Evolutionary conservation across 257 asterid species (phyloP).

Genomic region (Plantago ovata): DNA sequence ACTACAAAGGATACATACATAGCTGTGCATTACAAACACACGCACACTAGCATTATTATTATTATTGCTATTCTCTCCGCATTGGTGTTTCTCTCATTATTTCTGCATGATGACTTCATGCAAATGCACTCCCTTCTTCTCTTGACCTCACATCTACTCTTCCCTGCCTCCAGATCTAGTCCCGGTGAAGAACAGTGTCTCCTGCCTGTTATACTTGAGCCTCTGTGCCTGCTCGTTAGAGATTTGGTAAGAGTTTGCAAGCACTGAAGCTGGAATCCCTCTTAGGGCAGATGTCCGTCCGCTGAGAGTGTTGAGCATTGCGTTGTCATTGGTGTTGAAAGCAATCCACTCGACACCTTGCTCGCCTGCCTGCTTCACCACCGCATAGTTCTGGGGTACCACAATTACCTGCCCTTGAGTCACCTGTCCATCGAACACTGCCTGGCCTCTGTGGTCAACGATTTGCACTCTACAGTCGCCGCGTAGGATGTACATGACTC

Average conservation of each 20-base stretch:
- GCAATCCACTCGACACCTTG: constrained; percentile 60
- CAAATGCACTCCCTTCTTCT: background rate
- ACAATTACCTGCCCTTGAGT: constrained; percentile 49
- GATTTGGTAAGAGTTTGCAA: constrained; percentile 40
- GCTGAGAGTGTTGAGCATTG: constrained; percentile 55
- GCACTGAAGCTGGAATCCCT: constrained; percentile 50
- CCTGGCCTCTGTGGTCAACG: constrained; percentile 58
- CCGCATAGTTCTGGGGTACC: constrained; percentile 62
- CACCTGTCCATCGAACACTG: constrained; percentile 45
- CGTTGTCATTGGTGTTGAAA: constrained; percentile 63
- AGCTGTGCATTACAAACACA: no score
- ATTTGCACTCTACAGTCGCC: constrained; percentile 53
- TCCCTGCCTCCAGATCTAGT: background rate
- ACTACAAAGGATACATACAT: no score
- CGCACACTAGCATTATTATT: no score
- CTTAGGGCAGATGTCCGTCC: constrained; percentile 66
- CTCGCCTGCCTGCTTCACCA: constrained; percentile 51
- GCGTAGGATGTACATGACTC: constrained; percentile 38
- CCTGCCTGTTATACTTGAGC: constrained; percentile 49
- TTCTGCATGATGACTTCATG: no score
- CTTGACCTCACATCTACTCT: no score
- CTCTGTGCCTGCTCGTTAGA: constrained; percentile 52
- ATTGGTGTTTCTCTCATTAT: no score
- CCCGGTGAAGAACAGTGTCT: constrained; percentile 43
- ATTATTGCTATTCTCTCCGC: no score